Conservation (phyloP, 345 rosid genomes). For the Populus euphratica region DNA sequence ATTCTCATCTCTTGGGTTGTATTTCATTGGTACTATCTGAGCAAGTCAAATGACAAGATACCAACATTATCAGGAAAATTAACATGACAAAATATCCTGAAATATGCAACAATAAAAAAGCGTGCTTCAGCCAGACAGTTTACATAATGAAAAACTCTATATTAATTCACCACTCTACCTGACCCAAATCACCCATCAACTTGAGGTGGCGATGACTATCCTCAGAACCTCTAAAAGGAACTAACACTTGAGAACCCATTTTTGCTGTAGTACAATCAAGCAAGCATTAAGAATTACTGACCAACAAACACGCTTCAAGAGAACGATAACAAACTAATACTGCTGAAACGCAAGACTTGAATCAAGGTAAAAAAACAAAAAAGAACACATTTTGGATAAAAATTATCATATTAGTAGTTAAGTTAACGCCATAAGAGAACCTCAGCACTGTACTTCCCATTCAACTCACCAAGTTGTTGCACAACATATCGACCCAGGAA, state of each 20-base stretch:
- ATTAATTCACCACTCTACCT: conserved; percentile 41
- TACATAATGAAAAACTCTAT: neutral
- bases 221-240: conserved; percentile 96
- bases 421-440: neutral
- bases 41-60: conserved; percentile 12
- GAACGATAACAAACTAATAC: neutral
- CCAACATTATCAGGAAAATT: neutral
- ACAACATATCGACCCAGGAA: conserved; percentile 98
- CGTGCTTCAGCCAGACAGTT: neutral
- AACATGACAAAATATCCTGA: neutral
- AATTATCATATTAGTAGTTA: neutral
- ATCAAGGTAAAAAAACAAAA: neutral
- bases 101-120: neutral
- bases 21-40: conserved; percentile 96
- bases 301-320: neutral
- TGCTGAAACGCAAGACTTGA: no score
- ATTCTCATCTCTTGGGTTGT: conserved; percentile 80
- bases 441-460: neutral
- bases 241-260: conserved; percentile 94
- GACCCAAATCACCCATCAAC: conserved; percentile 99
- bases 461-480: conserved; percentile 87
- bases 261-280: conserved; percentile 52
- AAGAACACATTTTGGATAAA: neutral
- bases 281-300: neutral
- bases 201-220: conserved; percentile 89